Evolutionary conservation across 768 basidiomycete species (phyloP).

Genomic region (Mycena leptocephala): DNA sequence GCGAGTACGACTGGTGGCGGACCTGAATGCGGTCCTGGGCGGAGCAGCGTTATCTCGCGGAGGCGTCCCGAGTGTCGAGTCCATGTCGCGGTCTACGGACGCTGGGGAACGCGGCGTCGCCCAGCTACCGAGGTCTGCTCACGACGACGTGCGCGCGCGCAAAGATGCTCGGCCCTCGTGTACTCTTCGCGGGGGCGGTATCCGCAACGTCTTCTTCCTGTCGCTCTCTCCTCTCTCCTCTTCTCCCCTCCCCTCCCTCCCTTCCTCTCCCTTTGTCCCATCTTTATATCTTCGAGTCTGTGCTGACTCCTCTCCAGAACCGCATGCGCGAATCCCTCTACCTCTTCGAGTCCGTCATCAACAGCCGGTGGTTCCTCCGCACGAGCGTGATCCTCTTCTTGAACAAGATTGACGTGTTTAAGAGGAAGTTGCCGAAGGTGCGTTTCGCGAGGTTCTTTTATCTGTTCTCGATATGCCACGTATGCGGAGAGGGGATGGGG

Average conservation of each 20-base stretch:
- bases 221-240: neutral
- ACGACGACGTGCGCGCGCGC: no score
- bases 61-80: no score
- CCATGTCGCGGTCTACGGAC: no score
- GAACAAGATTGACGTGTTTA: constrained; percentile 86
- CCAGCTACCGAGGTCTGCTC: no score
- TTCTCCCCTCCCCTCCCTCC: no score
- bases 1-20: no score
- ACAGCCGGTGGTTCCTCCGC: constrained; percentile 58
- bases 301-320: constrained; percentile 61
- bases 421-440: constrained; percentile 58
- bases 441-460: neutral
- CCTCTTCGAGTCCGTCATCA: constrained; percentile 77
- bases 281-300: neutral
- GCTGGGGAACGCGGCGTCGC: no score
- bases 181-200: neutral
- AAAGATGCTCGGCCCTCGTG: no score
- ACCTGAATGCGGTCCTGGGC: no score
- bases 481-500: neutral
- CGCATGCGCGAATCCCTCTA: constrained; percentile 84
- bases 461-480: neutral
- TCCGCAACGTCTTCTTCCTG: neutral
- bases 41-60: no score
- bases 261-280: neutral
- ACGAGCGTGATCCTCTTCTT: constrained; percentile 80